Conservation (phyloP, 306 rosid genomes). For the Lotus japonicus region DNA sequence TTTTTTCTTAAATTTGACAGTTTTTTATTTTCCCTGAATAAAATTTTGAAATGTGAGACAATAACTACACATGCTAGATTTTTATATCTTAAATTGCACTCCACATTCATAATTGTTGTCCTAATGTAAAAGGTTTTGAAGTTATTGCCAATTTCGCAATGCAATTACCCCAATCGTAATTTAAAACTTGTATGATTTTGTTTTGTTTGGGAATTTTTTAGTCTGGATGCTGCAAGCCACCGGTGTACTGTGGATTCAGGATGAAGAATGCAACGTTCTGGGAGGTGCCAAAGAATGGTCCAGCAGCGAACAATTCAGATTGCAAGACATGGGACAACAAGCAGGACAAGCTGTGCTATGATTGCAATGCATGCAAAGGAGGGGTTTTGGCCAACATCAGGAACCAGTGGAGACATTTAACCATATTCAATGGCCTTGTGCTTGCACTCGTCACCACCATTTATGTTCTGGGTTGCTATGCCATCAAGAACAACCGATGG, state of each 20-base stretch:
- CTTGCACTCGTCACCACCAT: slow-evolving; percentile 32
- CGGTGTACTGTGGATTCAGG: slow-evolving; percentile 52
- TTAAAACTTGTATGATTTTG: neutral
- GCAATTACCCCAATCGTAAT: too few species aligned
- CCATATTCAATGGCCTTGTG: slow-evolving; percentile 38
- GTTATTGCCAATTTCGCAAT: too few species aligned
- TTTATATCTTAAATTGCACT: too few species aligned
- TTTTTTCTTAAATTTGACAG: too few species aligned
- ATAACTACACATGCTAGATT: too few species aligned
- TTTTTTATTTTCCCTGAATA: too few species aligned
- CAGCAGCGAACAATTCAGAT: slow-evolving; percentile 34
- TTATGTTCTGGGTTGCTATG: slow-evolving; percentile 77
- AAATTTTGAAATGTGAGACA: too few species aligned
- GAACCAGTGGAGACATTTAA: slow-evolving; percentile 53
- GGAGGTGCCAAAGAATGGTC: slow-evolving; percentile 49
- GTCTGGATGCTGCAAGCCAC: slow-evolving; percentile 95
- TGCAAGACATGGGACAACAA: slow-evolving; percentile 64
- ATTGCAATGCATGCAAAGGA: slow-evolving; percentile 83
- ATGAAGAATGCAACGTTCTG: slow-evolving; percentile 68
- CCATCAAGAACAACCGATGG: slow-evolving; percentile 36
- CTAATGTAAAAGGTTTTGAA: too few species aligned
- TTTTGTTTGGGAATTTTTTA: neutral
- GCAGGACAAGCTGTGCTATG: slow-evolving; percentile 45
- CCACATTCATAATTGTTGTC: too few species aligned
- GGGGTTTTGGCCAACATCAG: slow-evolving; percentile 67